Percentiles rank a stretch among this genome's conserved stretches.
These are phyloP conservation scores for Claviceps capensis DNA, from an alignment of 2,329 filamentous ascomycete species.

Conservation along the genomic window DNA sequence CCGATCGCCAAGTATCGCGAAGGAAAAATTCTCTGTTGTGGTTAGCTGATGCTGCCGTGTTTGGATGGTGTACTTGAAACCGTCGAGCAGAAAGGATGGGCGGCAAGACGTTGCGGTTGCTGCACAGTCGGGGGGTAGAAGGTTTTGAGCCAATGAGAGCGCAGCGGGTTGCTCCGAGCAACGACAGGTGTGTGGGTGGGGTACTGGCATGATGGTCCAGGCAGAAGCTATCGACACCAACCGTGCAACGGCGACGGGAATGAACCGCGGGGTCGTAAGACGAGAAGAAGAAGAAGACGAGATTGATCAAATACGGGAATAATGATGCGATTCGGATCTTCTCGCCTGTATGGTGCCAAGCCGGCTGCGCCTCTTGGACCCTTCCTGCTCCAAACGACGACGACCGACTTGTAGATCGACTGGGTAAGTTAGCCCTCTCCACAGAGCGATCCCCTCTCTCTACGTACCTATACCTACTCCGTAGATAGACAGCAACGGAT, in stretches of 20 bases:
- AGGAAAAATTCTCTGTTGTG: slow-evolving; percentile 11
- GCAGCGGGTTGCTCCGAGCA: slow-evolving; percentile 18
- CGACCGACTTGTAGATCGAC: not conserved
- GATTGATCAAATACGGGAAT: not conserved
- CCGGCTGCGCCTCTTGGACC: not conserved
- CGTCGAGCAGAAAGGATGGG: slow-evolving; percentile 6
- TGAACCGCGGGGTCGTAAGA: not conserved
- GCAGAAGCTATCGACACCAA: not conserved
- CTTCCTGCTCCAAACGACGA: not conserved
- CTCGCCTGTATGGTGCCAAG: not conserved
- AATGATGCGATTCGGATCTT: not conserved
- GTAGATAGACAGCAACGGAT: not conserved
- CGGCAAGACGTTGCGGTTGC: not conserved
- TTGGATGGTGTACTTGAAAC: slow-evolving; percentile 6
- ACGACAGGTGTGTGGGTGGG: slow-evolving; percentile 8
- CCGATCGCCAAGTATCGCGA: slow-evolving; percentile 12
- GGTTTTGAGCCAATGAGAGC: slow-evolving; percentile 16
- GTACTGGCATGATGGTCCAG: not conserved
- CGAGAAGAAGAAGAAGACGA: not conserved
- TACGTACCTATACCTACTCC: not conserved
- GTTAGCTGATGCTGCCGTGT: slow-evolving; percentile 21
- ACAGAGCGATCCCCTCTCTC: not conserved
- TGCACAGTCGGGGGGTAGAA: slow-evolving; percentile 15
- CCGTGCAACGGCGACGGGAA: not conserved
- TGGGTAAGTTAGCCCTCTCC: not conserved